Conservation (phyloP, 352 stramenopile genomes). For the Pythium graminicola region DNA sequence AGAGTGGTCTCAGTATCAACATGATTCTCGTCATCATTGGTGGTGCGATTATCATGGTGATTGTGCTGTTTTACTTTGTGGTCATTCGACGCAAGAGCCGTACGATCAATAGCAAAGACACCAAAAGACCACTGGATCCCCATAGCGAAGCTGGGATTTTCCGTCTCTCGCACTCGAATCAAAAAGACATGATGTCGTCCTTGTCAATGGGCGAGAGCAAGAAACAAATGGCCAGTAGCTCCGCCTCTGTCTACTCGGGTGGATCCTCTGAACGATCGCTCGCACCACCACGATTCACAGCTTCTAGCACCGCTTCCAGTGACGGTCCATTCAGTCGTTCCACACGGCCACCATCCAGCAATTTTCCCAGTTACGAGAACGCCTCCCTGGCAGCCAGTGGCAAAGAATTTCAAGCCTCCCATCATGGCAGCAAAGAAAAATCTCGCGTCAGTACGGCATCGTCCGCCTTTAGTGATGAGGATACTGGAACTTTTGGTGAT, state of each 20-base stretch:
- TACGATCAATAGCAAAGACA: slow-evolving; percentile 8
- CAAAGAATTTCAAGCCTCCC: slow-evolving; percentile 11
- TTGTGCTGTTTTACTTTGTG: slow-evolving; percentile 12
- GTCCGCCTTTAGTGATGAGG: slow-evolving; percentile 5
- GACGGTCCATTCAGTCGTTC: slow-evolving; percentile 6
- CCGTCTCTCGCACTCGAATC: not conserved
- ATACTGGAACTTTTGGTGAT: not conserved
- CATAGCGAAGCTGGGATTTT: slow-evolving; percentile 14
- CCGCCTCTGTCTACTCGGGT: not conserved
- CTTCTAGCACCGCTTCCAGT: not conserved
- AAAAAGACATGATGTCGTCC: slow-evolving; percentile 8
- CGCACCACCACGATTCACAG: slow-evolving; percentile 10
- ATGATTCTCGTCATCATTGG: slow-evolving; percentile 11
- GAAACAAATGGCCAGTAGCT: not conserved
- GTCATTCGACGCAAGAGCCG: slow-evolving; percentile 2
- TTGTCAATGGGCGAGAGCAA: slow-evolving; percentile 10
- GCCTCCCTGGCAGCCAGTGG: slow-evolving; percentile 9
- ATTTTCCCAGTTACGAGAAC: slow-evolving; percentile 19
- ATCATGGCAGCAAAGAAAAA: not conserved
- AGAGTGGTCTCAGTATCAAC: slow-evolving; percentile 9
- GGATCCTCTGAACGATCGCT: slow-evolving; percentile 1
- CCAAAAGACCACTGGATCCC: slow-evolving; percentile 5
- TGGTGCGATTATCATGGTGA: slow-evolving; percentile 5
- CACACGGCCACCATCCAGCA: not conserved
- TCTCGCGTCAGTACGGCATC: slow-evolving; percentile 5